Evolutionary conservation across 148 eudicot species (phyloP).

Genomic region (Rhododendron griersonianum): DNA sequence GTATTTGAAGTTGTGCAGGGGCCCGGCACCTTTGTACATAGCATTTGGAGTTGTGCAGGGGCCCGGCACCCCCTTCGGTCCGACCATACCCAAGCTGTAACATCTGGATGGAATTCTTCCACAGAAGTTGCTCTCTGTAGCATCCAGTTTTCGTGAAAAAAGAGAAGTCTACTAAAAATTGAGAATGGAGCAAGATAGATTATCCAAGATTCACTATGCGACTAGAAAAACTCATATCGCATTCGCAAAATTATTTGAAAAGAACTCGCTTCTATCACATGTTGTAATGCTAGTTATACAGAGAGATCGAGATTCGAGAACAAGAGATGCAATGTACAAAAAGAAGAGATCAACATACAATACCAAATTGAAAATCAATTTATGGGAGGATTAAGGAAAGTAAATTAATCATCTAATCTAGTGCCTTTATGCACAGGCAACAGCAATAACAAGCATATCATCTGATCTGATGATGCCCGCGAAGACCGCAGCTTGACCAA

Average conservation of each 20-base stretch:
- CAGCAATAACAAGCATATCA: neutral
- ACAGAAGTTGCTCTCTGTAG: neutral
- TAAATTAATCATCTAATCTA: neutral
- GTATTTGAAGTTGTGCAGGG: too few relatives aligned
- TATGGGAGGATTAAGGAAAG: neutral
- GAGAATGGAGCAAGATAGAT: neutral
- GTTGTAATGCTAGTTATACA: neutral
- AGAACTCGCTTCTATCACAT: neutral
- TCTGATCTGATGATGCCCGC: neutral
- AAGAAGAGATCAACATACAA: neutral
- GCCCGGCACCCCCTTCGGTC: too few relatives aligned
- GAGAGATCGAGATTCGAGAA: neutral
- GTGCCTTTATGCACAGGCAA: neutral
- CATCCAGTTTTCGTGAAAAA: neutral
- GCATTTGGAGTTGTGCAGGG: too few relatives aligned
- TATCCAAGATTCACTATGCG: neutral
- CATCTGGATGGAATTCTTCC: neutral
- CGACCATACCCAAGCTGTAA: neutral
- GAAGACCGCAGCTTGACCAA: neutral
- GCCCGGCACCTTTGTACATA: neutral
- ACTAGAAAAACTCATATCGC: neutral
- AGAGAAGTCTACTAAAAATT: neutral
- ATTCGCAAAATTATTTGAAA: neutral
- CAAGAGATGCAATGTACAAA: neutral
- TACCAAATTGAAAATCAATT: neutral